Evolutionary conservation across 352 stramenopile genomes (phyloP), one percentile per base, ranked within the genome.

Genomic region (Phytophthora sp.): DNA sequence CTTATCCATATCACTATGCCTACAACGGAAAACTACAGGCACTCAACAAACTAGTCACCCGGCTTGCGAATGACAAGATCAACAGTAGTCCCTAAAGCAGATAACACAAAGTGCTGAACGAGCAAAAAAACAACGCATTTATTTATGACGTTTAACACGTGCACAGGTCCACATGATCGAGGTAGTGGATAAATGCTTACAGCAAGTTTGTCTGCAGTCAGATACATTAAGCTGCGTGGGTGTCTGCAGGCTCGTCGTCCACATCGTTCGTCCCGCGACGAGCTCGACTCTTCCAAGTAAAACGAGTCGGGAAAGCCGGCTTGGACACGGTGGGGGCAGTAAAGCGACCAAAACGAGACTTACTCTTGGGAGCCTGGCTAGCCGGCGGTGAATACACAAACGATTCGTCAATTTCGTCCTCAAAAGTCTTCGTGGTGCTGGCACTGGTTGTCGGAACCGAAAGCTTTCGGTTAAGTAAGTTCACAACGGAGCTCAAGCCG

Each of bases 311-410:
- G 52, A 88, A 71, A 15, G 76, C 67, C 5, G 62, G 70, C 36
- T 80, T 72, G 24, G 76, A 69, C 39, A 75, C 69, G 13, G 57
- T 67, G 18, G 71, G 65, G 23, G 76, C 69, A 23, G 69, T 77
- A 15, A 88, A 76, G 36, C 76, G 57, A 20, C 79, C 71, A 15
- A 86, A 88, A 36, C 76, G 76, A 38, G 74, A 73, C 65, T 73
- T 79, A 44, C 51, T 67, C 69, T 85, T 88, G 15, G 61, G 23
- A 13, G 58, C 50, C 27, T 80, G 66, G 18, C 74, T 60, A 7
- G 69, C 51, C 3, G 62, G 74, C 8, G 61, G 73, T 2, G 73
- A 81, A 53, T 68, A 74, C 56, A 79, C 54, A 31, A 66, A 65
- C 4, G 70, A 66, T 26, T 76, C 73, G 27, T 79, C 69, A n/a